Evolutionary conservation across 352 stramenopile genomes (phyloP), one percentile per base, ranked within the genome.

Genomic region (Phytophthora litchii): DNA sequence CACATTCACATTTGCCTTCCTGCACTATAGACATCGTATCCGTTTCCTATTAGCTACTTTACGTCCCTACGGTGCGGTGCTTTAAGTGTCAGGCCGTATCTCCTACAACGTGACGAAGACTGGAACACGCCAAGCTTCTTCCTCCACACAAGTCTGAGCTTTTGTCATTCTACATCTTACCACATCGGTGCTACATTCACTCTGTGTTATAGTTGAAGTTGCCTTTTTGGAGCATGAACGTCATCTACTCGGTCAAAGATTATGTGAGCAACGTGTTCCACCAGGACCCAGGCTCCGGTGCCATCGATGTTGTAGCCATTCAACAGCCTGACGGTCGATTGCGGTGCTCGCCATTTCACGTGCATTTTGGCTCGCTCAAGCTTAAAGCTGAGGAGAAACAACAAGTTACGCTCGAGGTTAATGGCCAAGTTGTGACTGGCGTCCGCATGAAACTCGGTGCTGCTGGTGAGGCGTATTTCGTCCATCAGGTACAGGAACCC

Each of bases 161-260:
- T 37, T 36, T 40, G 36, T 16, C 62, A 66, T 67, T 70, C 50
- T 49, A 34, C 50, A 58, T 47, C 23, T 34, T 44, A 14, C 42
- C 23, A 41, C 42, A 10, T 52, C 42, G 29, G 8, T 37, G 21
- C 29, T 36, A 38, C 58, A 56, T 55, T 55, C 51, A 51, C 21
- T 53, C 38, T 59, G 17, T 19, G 35, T 17, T 8, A 37, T 43
- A 21, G 50, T 58, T 58, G 50, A 58, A 58, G 50, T 58, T 58
- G 20, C 37, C 47, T 54, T 45, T 31, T 48, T 37, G 7, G 16
- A 59, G 51, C 23, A 94, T 94, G 86, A 94, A 94, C 66, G 81
- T 93, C 34, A 89, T 93, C 61, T 86, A 89, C 67, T 93, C 83
- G 44, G 79, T 93, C 32, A 93, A 92, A 56, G 86, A 92, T 61